phyloP scores from a whole-genome alignment of 352 stramenopile genomes.

The Phytophthora palmivora region DNA sequence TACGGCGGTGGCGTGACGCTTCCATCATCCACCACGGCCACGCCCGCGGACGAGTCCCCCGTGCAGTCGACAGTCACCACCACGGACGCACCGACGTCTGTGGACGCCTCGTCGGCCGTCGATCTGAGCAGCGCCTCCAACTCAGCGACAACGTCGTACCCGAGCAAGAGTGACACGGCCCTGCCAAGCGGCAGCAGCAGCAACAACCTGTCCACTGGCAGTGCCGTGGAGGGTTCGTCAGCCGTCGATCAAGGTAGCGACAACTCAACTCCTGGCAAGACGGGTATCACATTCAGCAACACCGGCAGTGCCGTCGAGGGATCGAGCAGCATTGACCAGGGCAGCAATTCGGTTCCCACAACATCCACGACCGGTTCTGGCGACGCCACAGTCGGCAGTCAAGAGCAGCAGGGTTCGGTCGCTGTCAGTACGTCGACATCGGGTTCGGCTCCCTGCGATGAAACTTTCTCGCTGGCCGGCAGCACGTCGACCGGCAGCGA shows the following conservation, averaged over 20 bases:
- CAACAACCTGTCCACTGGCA: conserved; percentile 13
- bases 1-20: conserved; percentile 26
- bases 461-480: conserved; percentile 8
- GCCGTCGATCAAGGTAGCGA: conserved; percentile 16
- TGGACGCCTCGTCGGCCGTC: conserved; percentile 15
- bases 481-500: conserved; percentile 19
- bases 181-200: conserved; percentile 23
- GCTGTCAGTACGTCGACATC: conserved; percentile 15
- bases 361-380: conserved; percentile 10
- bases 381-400: conserved; percentile 12
- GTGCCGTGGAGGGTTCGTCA: conserved; percentile 19
- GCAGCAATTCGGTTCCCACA: conserved; percentile 12
- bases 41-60: conserved; percentile 18
- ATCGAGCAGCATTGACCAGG: conserved; percentile 19
- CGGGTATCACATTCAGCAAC: conserved; percentile 15
- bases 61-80: conserved; percentile 6
- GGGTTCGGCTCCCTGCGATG: conserved; percentile 10
- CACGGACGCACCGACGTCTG: conserved; percentile 7
- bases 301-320: conserved; percentile 20
- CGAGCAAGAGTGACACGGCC: conserved; percentile 26
- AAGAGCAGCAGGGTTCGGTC: conserved; percentile 16
- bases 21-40: conserved; percentile 14
- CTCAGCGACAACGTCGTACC: conserved; percentile 6
- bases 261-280: conserved; percentile 7
- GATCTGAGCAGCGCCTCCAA: conserved; percentile 9